Percentiles rank a stretch among this genome's conserved stretches.
Conservation (phyloP, 345 rosid genomes). For the Geranium brycei region DNA sequence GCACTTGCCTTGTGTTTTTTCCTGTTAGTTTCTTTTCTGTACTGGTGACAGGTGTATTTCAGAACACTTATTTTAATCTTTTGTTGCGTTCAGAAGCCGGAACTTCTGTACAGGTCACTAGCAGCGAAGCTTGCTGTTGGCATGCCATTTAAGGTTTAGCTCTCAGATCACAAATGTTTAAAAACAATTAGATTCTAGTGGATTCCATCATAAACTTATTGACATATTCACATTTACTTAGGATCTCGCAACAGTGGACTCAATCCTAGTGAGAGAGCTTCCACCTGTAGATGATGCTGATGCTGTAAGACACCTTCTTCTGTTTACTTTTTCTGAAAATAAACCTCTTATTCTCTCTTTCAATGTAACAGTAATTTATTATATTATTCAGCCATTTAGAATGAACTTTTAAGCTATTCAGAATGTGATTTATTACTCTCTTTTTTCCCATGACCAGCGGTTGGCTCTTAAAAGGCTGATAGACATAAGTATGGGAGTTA, state of each 20-base stretch:
- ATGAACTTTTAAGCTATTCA: background rate
- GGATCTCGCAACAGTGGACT: constrained; percentile 95
- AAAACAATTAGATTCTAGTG: background rate
- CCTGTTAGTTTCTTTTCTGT: background rate
- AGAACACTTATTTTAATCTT: constrained; percentile 1
- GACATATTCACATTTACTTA: constrained; percentile 20
- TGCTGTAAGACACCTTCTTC: constrained; percentile 48
- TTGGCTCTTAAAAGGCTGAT: constrained; percentile 86
- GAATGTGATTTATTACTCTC: constrained; percentile 9
- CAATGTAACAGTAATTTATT: background rate
- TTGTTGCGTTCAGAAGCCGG: constrained; percentile 45
- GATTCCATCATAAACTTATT: constrained; percentile 1
- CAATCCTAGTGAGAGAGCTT: constrained; percentile 73
- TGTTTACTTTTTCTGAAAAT: background rate
- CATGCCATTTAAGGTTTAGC: constrained; percentile 87
- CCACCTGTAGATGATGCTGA: constrained; percentile 72
- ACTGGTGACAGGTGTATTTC: background rate
- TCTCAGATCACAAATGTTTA: background rate
- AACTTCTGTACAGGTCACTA: constrained; percentile 79
- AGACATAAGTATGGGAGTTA: constrained; percentile 87
- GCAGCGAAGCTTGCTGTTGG: constrained; percentile 85
- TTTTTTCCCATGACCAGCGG: constrained; percentile 33
- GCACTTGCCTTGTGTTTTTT: constrained; percentile 1
- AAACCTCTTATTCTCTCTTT: background rate
- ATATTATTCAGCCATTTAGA: background rate